These are phyloP conservation scores for Clitopilus passeckerianus DNA, from an alignment of 768 basidiomycete genomes.

Conservation along the genomic window DNA sequence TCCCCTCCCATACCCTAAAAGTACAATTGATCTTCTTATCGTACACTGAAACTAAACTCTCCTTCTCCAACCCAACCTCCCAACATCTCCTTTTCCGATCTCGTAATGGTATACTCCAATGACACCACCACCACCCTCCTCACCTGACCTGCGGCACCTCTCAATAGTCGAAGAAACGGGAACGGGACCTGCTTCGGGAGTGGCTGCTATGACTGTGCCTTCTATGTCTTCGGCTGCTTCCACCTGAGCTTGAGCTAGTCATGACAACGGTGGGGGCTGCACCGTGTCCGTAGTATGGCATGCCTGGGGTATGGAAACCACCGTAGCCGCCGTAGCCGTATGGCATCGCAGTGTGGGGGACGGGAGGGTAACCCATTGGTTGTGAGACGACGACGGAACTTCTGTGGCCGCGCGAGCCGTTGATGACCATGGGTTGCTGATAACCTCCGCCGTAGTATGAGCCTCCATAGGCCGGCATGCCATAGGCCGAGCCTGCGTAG, in stretches of 20 bases:
- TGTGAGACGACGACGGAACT: not conserved
- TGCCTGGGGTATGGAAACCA: not conserved
- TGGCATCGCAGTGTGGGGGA: not conserved
- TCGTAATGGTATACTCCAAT: not conserved
- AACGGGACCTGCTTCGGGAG: not conserved
- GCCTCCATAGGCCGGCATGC: conserved; percentile 3
- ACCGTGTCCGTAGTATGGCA: not conserved
- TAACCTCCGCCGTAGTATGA: conserved; percentile 5
- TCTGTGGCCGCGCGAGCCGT: not conserved
- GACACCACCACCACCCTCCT: not conserved
- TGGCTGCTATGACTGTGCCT: not conserved
- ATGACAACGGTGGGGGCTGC: not conserved
- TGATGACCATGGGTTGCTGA: not conserved
- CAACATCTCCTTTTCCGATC: not conserved
- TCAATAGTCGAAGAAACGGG: conserved; percentile 11
- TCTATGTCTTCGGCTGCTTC: not conserved
- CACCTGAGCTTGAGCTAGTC: not conserved
- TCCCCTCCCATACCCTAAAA: conserved; percentile 8
- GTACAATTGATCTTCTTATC: conserved; percentile 10
- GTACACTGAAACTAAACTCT: conserved; percentile 4
- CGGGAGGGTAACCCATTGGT: not conserved
- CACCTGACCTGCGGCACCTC: not conserved
- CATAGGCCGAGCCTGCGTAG: conserved; percentile 8
- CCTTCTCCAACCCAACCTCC: conserved; percentile 1
- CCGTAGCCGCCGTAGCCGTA: not conserved